These are phyloP conservation scores for Mrakia frigida DNA, from an alignment of 768 basidiomycete genomes.

Conservation along the genomic window DNA sequence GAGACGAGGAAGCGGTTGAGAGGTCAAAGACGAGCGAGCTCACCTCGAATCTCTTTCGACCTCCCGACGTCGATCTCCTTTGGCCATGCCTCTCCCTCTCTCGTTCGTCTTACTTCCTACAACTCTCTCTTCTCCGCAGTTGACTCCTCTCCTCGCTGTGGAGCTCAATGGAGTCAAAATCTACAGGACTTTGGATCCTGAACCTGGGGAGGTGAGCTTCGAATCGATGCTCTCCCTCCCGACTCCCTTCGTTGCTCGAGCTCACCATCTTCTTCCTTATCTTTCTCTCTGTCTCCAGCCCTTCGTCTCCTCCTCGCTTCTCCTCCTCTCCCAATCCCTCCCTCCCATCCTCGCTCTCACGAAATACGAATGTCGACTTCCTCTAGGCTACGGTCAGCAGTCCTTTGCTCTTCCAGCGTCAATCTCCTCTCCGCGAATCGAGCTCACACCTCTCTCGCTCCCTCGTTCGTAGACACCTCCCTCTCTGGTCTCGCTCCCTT, in stretches of 20 bases:
- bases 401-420: too few species aligned
- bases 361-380: background rate
- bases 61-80: background rate
- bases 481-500: constrained; percentile 19
- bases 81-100: constrained; percentile 7
- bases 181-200: constrained; percentile 4
- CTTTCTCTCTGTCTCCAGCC: background rate
- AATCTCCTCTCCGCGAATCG: background rate
- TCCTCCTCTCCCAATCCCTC: constrained; percentile 5
- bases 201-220: background rate
- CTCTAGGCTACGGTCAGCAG: constrained; percentile 17
- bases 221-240: too few species aligned
- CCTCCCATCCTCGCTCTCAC: constrained; percentile 2
- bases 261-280: background rate
- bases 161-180: background rate
- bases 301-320: background rate
- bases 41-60: background rate
- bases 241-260: background rate
- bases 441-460: background rate
- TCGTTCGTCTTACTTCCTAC: background rate
- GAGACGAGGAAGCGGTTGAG: background rate
- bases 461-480: constrained; percentile 1
- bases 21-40: background rate
- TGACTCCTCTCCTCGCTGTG: background rate
- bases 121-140: background rate